These are phyloP conservation scores for Termitomyces sp. DNA, from an alignment of 1,284 basidiomycete species.

Conservation along the genomic window DNA sequence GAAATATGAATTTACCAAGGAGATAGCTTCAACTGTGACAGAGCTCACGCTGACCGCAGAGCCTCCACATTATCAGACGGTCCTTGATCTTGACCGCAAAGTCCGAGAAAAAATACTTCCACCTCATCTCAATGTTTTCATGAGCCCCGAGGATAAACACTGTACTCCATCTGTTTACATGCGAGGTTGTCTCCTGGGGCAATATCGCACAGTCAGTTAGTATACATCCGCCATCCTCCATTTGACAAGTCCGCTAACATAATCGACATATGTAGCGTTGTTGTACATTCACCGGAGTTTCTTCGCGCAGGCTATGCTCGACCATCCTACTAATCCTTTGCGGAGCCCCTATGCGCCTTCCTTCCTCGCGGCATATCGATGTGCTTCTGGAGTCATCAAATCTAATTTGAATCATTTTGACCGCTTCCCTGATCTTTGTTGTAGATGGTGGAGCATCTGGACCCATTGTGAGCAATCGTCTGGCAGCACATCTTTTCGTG, in stretches of 20 bases:
- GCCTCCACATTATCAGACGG: conserved; percentile 46
- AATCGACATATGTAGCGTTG: conserved; percentile 31
- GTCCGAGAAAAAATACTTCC: conserved; percentile 50
- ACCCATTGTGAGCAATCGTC: conserved; percentile 35
- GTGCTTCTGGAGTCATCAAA: conserved; percentile 55
- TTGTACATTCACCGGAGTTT: conserved; percentile 56
- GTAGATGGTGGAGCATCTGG: conserved; percentile 52
- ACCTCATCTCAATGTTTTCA: conserved; percentile 45
- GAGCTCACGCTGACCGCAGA: conserved; percentile 47
- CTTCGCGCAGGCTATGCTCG: conserved; percentile 58
- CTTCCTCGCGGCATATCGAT: conserved; percentile 57
- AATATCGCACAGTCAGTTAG: conserved; percentile 45
- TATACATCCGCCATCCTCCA: conserved; percentile 2
- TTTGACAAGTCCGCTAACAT: not conserved
- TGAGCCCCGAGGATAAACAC: conserved; percentile 39
- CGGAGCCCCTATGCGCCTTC: conserved; percentile 61
- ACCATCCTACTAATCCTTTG: conserved; percentile 54
- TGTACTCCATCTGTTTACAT: conserved; percentile 46
- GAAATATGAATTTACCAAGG: conserved; percentile 44
- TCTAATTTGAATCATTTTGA: conserved; percentile 44
- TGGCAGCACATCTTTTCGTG: not conserved
- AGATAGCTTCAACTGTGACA: conserved; percentile 44
- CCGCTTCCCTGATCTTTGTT: conserved; percentile 47
- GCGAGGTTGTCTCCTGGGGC: conserved; percentile 44
- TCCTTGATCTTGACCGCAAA: conserved; percentile 54